Evolutionary conservation across 2,329 filamentous ascomycete genomes (phyloP).

Genomic region (Stemphylium beticola): DNA sequence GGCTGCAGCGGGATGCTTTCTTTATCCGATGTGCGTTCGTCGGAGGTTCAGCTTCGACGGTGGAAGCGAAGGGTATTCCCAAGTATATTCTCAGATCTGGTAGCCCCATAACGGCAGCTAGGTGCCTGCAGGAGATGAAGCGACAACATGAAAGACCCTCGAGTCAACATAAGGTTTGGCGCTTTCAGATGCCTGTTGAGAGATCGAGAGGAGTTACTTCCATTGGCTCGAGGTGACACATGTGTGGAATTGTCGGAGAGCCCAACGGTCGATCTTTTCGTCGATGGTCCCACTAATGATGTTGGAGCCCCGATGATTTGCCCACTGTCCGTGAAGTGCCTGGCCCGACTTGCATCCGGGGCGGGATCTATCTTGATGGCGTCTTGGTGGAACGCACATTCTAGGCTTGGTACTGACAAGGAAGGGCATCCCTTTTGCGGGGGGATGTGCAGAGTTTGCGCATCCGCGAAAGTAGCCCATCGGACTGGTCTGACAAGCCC

Average conservation of each 20-base stretch:
- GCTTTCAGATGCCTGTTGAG: not conserved
- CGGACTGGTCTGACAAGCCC: not conserved
- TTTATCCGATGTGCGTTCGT: not conserved
- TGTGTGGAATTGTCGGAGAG: constrained; percentile 1
- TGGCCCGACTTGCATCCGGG: constrained; percentile 16
- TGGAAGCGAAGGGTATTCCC: not conserved
- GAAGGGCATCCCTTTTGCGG: constrained; percentile 6
- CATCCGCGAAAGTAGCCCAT: not conserved
- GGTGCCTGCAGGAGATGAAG: constrained; percentile 23
- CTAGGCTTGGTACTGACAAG: not conserved
- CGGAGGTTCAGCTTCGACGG: not conserved
- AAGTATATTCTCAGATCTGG: constrained; percentile 18
- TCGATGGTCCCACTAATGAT: not conserved
- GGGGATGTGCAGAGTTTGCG: constrained; percentile 8
- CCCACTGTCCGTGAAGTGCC: not conserved
- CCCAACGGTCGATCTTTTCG: constrained; percentile 11
- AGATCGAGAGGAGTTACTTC: not conserved
- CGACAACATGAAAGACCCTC: constrained; percentile 15
- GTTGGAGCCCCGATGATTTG: not conserved
- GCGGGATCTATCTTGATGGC: constrained; percentile 8
- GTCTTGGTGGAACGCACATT: constrained; percentile 2
- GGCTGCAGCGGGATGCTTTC: constrained; percentile 2
- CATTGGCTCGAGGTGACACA: constrained; percentile 6
- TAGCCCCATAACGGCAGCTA: constrained; percentile 19
- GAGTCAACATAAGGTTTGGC: constrained; percentile 29